These are phyloP conservation scores for Cucurbita pepo DNA, from an alignment of 306 rosid species.

Conservation along the genomic window DNA sequence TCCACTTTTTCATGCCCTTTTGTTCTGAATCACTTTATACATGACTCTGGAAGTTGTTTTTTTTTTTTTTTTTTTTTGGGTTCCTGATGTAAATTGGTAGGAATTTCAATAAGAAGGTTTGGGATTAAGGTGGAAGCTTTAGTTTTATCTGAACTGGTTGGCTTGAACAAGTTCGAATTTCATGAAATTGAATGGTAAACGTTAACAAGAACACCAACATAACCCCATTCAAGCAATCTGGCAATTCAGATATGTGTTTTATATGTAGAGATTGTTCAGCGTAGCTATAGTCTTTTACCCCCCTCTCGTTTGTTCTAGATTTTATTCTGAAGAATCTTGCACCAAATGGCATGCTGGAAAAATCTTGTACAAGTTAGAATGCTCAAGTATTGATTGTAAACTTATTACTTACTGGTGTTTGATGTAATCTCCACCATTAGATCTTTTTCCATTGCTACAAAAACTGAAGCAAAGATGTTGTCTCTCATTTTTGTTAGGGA, in stretches of 20 bases:
- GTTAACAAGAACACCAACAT: background rate
- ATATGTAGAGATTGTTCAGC: background rate
- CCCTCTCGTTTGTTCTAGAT: background rate
- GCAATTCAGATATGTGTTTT: background rate
- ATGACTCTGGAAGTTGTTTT: background rate
- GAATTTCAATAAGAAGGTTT: background rate
- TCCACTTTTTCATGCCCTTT: background rate
- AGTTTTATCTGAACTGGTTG: background rate
- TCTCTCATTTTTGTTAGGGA: constrained; percentile 33
- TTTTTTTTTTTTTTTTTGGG: background rate
- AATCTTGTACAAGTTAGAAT: background rate
- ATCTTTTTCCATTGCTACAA: background rate
- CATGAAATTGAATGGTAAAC: background rate
- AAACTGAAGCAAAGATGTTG: background rate
- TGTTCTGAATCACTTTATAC: background rate
- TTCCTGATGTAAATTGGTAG: background rate
- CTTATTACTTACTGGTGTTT: background rate
- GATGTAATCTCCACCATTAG: background rate
- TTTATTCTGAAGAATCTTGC: background rate
- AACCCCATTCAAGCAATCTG: background rate
- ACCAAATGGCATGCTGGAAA: background rate
- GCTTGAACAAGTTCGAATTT: background rate
- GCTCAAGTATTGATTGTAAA: background rate
- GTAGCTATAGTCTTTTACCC: background rate
- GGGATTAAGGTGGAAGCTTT: background rate